These are phyloP conservation scores for Phialophora macrospora DNA, from an alignment of 2,329 filamentous ascomycete genomes.

Conservation along the genomic window DNA sequence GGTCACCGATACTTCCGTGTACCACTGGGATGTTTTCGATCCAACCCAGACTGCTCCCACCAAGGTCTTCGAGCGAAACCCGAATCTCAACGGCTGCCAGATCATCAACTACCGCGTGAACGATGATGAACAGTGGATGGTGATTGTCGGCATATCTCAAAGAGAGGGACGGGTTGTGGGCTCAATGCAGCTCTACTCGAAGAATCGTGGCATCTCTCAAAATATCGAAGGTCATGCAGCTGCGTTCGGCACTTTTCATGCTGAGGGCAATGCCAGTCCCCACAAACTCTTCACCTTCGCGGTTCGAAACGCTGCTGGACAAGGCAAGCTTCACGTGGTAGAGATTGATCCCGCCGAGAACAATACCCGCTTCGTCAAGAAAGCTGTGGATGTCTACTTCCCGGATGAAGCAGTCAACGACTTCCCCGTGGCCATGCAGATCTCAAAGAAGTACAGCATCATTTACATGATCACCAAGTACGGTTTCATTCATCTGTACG, in stretches of 20 bases:
- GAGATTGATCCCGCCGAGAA: slow-evolving; percentile 92
- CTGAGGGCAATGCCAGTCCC: slow-evolving; percentile 86
- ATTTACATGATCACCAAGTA: slow-evolving; percentile 99
- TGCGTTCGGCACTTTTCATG: slow-evolving; percentile 83
- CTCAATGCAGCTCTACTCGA: slow-evolving; percentile 96
- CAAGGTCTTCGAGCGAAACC: slow-evolving; percentile 93
- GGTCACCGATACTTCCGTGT: slow-evolving; percentile 88
- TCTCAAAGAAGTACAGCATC: slow-evolving; percentile 94
- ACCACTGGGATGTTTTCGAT: slow-evolving; percentile 98
- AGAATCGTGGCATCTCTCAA: slow-evolving; percentile 94
- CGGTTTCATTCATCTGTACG: slow-evolving; percentile 98
- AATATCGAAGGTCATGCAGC: slow-evolving; percentile 97
- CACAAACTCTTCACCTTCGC: slow-evolving; percentile 98
- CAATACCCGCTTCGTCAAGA: slow-evolving; percentile 91
- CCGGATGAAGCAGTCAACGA: slow-evolving; percentile 93
- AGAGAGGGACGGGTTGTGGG: slow-evolving; percentile 92
- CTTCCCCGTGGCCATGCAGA: slow-evolving; percentile 97
- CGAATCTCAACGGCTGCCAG: slow-evolving; percentile 87
- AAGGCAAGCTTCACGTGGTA: slow-evolving; percentile 92
- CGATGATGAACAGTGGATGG: slow-evolving; percentile 97
- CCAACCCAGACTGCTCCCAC: slow-evolving; percentile 75
- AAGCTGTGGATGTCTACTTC: slow-evolving; percentile 97
- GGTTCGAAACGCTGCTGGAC: slow-evolving; percentile 80
- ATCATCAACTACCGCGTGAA: slow-evolving; percentile 99
- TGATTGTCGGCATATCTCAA: slow-evolving; percentile 92